phyloP scores from a whole-genome alignment of 495 filamentous ascomycete species.

The Tuber indicum region DNA sequence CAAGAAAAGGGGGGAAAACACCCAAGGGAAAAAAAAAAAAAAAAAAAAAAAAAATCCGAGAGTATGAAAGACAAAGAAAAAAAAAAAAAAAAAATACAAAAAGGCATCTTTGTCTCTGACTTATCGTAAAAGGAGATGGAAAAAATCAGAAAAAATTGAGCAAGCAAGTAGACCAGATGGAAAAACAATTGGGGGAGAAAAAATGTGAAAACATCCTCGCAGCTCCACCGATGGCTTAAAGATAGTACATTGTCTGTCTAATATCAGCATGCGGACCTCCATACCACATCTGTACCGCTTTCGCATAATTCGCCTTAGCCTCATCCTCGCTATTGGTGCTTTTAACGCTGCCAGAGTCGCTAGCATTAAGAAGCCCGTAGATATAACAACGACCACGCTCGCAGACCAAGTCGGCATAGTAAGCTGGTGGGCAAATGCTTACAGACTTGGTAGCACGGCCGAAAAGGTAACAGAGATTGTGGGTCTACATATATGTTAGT shows the following conservation, averaged over 20 bases:
- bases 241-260: constrained; percentile 68
- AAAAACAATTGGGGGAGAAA: neutral
- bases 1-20: neutral
- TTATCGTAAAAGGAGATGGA: neutral
- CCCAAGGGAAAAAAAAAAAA: neutral
- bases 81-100: neutral
- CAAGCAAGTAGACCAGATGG: neutral
- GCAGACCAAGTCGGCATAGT: constrained; percentile 74
- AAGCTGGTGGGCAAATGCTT: constrained; percentile 71
- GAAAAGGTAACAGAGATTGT: constrained; percentile 71
- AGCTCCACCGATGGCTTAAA: constrained; percentile 45
- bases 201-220: neutral
- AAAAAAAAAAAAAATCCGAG: neutral
- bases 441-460: constrained; percentile 75
- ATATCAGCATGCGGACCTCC: constrained; percentile 51
- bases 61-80: neutral
- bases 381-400: constrained; percentile 63
- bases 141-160: neutral
- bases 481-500: constrained; percentile 46
- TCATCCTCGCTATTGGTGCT: constrained; percentile 39
- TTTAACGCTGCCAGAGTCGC: constrained; percentile 31
- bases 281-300: constrained; percentile 31
- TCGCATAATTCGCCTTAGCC: constrained; percentile 13
- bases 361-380: constrained; percentile 52
- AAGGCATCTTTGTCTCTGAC: neutral